Evolutionary conservation across 2,329 filamentous ascomycete genomes (phyloP), one percentile per base, ranked within the genome.

Genomic region (Pseudopithomyces chartarum): DNA sequence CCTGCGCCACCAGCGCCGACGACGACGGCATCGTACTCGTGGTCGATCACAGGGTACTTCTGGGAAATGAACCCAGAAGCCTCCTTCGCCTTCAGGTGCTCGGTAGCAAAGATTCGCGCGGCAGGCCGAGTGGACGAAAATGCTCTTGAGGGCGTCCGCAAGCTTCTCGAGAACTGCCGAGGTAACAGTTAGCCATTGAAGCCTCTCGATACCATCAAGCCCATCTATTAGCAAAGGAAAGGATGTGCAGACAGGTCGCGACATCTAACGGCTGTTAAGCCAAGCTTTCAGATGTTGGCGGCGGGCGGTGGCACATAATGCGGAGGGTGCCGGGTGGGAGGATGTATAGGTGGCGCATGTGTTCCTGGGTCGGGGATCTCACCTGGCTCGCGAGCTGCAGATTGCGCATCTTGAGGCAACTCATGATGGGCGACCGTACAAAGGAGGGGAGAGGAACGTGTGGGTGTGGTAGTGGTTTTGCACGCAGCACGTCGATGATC

Each of bases 21-120:
- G 59, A 99, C 95, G 69, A 99, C 84, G 61, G 94, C 94, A 90
- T 98, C 95, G 81, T 97, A 98, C 81, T 98, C 92, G 81, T 99
- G 95, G 78, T 98, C 95, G 87, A 99, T 93, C 70, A 99, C 91
- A 49, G 92, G 90, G 79, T 99, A 98, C 80, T 97, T 95, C 79
- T 84, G 89, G 79, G 88, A 90, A 70, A 97, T 85, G 75, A 91
- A 91, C 46, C 91, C 88, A 62, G 91, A 91, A 32, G 93, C 93
- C 83, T 97, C 93, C 83, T 96, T 97, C 56, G 94, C 95, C 78
- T 92, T 89, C 65, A 98, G 84, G 66, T 91, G 91, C 68, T 88
- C 86, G 79, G 90, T 94, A 70, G 90, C 88, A 77, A 96, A 90
- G 76, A 98, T 91, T 77, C 90, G 88, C 73, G 92, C 91, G 70